Conservation (phyloP, 495 filamentous ascomycete genomes). For the Trypethelium eluteriae region DNA sequence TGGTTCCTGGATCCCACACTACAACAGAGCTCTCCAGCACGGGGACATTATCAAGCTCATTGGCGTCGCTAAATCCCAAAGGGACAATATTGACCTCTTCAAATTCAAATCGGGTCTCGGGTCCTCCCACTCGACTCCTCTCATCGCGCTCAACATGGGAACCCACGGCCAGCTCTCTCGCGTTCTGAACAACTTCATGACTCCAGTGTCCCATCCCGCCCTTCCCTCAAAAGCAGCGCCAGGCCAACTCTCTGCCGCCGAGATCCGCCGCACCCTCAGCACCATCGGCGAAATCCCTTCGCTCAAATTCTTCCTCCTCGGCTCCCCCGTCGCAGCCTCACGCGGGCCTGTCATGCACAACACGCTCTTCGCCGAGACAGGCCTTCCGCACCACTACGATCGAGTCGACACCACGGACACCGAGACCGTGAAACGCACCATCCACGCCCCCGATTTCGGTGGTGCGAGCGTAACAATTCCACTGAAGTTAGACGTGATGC, state of each 20-base stretch:
- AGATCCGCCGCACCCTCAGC: conserved; percentile 71
- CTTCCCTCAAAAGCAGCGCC: conserved; percentile 90
- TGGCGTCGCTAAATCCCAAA: conserved; percentile 64
- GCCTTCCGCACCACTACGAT: conserved; percentile 83
- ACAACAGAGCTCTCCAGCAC: conserved; percentile 76
- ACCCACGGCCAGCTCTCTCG: conserved; percentile 77
- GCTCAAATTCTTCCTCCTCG: conserved; percentile 78
- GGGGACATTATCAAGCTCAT: conserved; percentile 95
- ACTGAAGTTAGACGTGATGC: conserved; percentile 82
- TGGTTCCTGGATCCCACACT: conserved; percentile 72
- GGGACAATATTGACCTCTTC: conserved; percentile 79
- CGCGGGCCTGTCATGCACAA: conserved; percentile 88
- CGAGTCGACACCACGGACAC: conserved; percentile 66
- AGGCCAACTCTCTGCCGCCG: conserved; percentile 83
- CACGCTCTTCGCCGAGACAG: conserved; percentile 64
- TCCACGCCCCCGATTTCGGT: conserved; percentile 69
- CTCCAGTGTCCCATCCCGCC: conserved; percentile 84
- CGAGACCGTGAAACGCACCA: conserved; percentile 56
- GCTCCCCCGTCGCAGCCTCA: conserved; percentile 70
- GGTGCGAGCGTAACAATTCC: conserved; percentile 94
- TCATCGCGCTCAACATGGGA: conserved; percentile 98
- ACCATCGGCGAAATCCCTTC: conserved; percentile 72
- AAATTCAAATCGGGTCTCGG: conserved; percentile 74
- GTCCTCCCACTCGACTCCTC: conserved; percentile 56
- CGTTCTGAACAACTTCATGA: conserved; percentile 86